These are phyloP conservation scores for Trichoderma hamatum DNA, from an alignment of 2,329 filamentous ascomycete genomes.

Conservation along the genomic window DNA sequence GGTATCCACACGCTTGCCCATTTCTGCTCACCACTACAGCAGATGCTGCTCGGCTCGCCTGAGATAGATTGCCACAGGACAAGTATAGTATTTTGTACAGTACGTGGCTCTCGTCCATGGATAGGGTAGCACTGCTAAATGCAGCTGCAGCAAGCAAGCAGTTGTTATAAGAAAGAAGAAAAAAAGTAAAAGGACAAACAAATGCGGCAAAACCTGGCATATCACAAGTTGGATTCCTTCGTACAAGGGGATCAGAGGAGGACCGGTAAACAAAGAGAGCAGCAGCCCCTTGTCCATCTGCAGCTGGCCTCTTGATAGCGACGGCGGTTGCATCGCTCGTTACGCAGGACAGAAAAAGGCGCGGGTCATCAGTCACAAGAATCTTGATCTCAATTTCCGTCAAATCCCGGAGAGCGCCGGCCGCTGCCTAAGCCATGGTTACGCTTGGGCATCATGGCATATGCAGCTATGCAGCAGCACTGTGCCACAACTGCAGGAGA, in stretches of 20 bases:
- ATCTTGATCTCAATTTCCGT: conserved; percentile 22
- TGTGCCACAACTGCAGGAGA: conserved; percentile 5
- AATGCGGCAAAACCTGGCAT: not conserved
- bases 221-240: not conserved
- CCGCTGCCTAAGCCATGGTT: conserved; percentile 22
- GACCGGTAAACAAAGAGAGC: not conserved
- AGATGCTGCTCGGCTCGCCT: conserved; percentile 10
- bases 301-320: not conserved
- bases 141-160: not conserved
- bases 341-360: conserved; percentile 1
- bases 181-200: not conserved
- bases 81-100: not conserved
- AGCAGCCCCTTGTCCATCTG: not conserved
- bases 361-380: not conserved
- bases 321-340: conserved; percentile 17
- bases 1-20: conserved; percentile 1
- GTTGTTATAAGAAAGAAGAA: not conserved
- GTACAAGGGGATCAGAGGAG: not conserved
- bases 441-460: conserved; percentile 27
- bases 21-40: not conserved
- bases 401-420: conserved; percentile 18
- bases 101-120: not conserved
- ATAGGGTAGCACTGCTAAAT: not conserved
- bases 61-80: not conserved
- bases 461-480: not conserved